Evolutionary conservation across 805 yeast genomes (phyloP).

Genomic region (Naumovozyma baii): DNA sequence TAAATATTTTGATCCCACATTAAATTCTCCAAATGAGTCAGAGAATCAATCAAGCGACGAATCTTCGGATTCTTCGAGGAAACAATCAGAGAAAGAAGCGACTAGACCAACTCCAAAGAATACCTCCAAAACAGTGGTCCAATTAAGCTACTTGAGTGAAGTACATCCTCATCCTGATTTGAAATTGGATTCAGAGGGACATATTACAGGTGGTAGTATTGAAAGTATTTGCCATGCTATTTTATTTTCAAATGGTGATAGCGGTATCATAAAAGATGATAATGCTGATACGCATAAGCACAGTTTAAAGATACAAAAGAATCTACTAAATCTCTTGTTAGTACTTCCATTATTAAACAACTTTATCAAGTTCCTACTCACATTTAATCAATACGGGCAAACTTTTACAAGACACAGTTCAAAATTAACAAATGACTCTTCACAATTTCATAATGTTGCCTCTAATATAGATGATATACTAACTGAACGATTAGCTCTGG

Average conservation of each 20-base stretch:
- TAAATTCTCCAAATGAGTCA: constrained; percentile 2
- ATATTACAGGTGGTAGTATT: constrained; percentile 43
- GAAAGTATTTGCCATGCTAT: constrained; percentile 75
- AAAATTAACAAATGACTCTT: constrained; percentile 13
- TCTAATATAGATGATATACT: constrained; percentile 32
- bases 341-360: constrained; percentile 49
- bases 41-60: constrained; percentile 2
- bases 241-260: constrained; percentile 31
- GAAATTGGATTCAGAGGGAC: constrained; percentile 39
- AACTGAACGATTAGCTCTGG: constrained; percentile 42
- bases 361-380: constrained; percentile 35
- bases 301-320: constrained; percentile 7
- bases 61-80: background rate
- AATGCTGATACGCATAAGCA: background rate
- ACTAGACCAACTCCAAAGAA: constrained; percentile 1
- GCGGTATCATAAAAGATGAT: constrained; percentile 1
- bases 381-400: constrained; percentile 36
- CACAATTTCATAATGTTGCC: constrained; percentile 23
- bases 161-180: constrained; percentile 56
- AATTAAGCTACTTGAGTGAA: constrained; percentile 32
- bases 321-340: constrained; percentile 33
- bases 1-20: constrained; percentile 32
- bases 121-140: background rate
- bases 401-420: constrained; percentile 26
- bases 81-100: constrained; percentile 1